Evolutionary conservation across 2,329 filamentous ascomycete genomes (phyloP).

Genomic region (Verticillium tricorpus): DNA sequence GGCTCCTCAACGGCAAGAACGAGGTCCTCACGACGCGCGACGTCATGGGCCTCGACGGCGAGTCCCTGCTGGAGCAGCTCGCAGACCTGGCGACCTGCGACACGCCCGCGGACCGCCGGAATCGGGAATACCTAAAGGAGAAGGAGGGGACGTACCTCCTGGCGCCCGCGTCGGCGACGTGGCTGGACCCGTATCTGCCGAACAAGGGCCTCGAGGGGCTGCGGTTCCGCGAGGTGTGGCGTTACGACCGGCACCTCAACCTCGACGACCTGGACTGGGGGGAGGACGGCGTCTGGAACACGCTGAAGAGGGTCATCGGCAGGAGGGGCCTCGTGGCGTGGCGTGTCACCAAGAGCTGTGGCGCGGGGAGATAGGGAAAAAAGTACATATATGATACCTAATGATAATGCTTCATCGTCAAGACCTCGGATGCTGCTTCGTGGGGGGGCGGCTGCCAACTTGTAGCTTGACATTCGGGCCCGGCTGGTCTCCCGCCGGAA

Average conservation of each 20-base stretch:
- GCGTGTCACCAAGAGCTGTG: slow-evolving; percentile 61
- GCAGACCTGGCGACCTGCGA: slow-evolving; percentile 58
- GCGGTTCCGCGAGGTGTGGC: slow-evolving; percentile 67
- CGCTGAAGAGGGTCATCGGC: slow-evolving; percentile 62
- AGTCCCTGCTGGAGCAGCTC: slow-evolving; percentile 55
- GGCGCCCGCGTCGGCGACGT: slow-evolving; percentile 67
- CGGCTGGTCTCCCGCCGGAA: too few species aligned
- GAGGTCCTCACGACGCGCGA: slow-evolving; percentile 66
- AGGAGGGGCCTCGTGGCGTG: slow-evolving; percentile 57
- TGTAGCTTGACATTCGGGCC: too few species aligned
- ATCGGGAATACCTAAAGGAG: slow-evolving; percentile 53
- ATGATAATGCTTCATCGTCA: neutral
- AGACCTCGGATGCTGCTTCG: too few species aligned
- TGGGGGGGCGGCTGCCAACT: too few species aligned
- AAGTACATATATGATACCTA: neutral
- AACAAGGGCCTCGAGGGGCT: slow-evolving; percentile 57
- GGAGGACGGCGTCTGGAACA: slow-evolving; percentile 70
- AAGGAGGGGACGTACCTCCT: slow-evolving; percentile 65
- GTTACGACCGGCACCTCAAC: slow-evolving; percentile 63
- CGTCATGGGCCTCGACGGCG: slow-evolving; percentile 66
- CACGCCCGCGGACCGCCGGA: slow-evolving; percentile 50
- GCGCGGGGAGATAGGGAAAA: neutral
- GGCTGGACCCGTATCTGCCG: slow-evolving; percentile 58
- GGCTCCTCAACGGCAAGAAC: slow-evolving; percentile 74
- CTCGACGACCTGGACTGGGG: slow-evolving; percentile 77